Conservation (phyloP, 306 rosid genomes). For the Dalbergia oliveri region DNA sequence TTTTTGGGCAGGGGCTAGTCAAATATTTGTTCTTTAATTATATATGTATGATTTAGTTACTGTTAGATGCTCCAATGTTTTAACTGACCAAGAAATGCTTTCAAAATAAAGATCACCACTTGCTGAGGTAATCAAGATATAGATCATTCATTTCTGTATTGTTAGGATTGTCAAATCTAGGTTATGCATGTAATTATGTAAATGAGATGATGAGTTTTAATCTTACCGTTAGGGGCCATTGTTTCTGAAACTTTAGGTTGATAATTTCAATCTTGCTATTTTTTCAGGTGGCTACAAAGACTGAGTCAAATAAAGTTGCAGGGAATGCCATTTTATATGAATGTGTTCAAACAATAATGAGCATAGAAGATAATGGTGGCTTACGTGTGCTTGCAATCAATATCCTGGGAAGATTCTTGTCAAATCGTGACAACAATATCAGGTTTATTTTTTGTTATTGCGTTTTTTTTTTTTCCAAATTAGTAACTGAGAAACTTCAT, state of each 20-base stretch:
- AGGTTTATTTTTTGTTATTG: conserved; percentile 63
- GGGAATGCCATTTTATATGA: conserved; percentile 97
- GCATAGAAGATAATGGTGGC: conserved; percentile 96
- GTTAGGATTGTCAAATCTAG: conserved; percentile 18
- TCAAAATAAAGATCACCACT: conserved; percentile 12
- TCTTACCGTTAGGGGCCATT: conserved; percentile 26
- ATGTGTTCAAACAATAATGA: conserved; percentile 98
- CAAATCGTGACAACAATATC: conserved; percentile 97
- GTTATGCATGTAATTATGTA: background rate
- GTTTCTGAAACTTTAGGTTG: conserved; percentile 36
- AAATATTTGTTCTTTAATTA: conserved; percentile 30
- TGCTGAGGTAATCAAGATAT: conserved; percentile 21
- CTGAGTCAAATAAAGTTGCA: conserved; percentile 96
- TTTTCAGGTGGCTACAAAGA: conserved; percentile 94
- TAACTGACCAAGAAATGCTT: conserved; percentile 20
- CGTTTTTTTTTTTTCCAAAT: background rate
- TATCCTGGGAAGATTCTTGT: conserved; percentile 96
- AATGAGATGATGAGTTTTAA: conserved; percentile 22
- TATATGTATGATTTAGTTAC: conserved; percentile 24
- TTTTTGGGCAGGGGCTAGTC: conserved; percentile 27
- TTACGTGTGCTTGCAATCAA: conserved; percentile 97
- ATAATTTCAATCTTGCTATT: conserved; percentile 42
- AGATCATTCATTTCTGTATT: conserved; percentile 29
- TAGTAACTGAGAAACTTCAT: conserved; percentile 17
- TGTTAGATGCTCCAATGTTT: conserved; percentile 31